Conservation (phyloP, 1,284 basidiomycete species). For the Ustilago bromivora region DNA sequence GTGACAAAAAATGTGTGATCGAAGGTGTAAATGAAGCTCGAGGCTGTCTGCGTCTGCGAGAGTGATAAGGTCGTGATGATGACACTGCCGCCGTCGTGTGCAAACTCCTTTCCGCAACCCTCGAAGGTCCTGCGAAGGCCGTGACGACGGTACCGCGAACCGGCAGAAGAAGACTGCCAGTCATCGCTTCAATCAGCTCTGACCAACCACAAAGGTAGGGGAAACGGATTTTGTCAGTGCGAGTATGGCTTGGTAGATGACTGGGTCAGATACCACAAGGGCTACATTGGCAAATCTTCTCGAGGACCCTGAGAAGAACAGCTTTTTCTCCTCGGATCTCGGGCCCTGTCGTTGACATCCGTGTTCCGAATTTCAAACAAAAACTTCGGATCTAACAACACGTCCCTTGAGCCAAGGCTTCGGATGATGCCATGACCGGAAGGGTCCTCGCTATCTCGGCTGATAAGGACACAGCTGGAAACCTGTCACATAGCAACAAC, state of each 20-base stretch:
- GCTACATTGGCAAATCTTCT: background rate
- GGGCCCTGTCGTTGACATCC: conserved; percentile 10
- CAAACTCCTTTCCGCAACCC: conserved; percentile 1
- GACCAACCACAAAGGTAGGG: no score
- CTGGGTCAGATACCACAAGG: background rate
- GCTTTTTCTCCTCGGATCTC: conserved; percentile 31
- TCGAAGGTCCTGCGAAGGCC: background rate
- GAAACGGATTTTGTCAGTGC: background rate
- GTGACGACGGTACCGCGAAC: conserved; percentile 5
- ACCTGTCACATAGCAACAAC: conserved; percentile 14
- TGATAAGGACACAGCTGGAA: conserved; percentile 24
- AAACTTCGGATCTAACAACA: conserved; percentile 7
- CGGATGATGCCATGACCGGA: conserved; percentile 41
- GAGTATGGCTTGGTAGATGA: background rate
- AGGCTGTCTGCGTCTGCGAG: background rate
- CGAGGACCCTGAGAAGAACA: conserved; percentile 35
- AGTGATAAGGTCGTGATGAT: background rate
- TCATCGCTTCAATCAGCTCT: background rate
- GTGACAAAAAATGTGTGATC: background rate
- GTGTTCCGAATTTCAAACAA: background rate
- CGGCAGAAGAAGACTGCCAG: background rate
- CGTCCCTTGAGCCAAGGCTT: background rate
- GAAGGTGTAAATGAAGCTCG: background rate
- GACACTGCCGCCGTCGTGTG: background rate
- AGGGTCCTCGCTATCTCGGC: conserved; percentile 40